These are phyloP conservation scores for Balakata baccata DNA, from an alignment of 345 rosid species.

Conservation along the genomic window DNA sequence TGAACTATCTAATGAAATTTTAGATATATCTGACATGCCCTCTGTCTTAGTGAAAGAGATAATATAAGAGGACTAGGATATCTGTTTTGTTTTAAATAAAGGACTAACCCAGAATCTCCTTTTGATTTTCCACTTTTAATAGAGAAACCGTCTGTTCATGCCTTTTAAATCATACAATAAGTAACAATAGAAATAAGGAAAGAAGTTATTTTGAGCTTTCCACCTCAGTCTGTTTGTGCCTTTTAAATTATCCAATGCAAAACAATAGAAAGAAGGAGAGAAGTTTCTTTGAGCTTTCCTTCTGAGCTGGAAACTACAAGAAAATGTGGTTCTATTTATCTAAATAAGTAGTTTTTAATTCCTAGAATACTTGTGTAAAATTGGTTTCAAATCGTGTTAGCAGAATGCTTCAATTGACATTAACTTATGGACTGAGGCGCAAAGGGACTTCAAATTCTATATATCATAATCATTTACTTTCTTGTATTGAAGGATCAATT, in stretches of 20 bases:
- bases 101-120: neutral
- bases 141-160: no score
- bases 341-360: neutral
- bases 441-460: neutral
- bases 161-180: no score
- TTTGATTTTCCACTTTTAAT: no score
- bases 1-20: neutral
- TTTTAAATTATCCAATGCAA: neutral
- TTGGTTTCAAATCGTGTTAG: neutral
- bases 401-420: neutral
- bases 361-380: neutral
- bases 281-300: neutral
- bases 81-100: neutral
- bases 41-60: neutral
- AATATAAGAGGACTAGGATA: neutral
- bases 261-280: neutral
- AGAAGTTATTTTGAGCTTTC: neutral
- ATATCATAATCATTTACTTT: neutral
- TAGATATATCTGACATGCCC: neutral
- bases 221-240: neutral
- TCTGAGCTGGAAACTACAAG: neutral
- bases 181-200: no score
- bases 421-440: neutral
- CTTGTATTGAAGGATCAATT: slow-evolving; percentile 5
- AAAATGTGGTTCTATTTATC: neutral